Evolutionary conservation across 2,329 filamentous ascomycete species (phyloP), one percentile per base, ranked within the genome.

Genomic region (Colletotrichum gloeosporioides): DNA sequence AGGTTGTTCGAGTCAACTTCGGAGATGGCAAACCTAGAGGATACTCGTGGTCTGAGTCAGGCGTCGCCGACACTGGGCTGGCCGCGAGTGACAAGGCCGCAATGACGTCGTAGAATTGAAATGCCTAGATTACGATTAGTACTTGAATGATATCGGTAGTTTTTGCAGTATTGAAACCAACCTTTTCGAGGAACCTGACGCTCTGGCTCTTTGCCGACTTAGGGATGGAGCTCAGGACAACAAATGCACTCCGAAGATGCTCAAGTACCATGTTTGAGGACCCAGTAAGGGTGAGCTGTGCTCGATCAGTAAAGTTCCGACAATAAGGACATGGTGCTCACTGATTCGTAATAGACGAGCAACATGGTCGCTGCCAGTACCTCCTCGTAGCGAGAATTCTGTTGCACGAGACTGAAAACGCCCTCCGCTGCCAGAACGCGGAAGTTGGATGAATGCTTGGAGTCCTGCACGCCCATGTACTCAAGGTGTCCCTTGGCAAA

Each of bases 401-500:
- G 83, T 32, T 89, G 88, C 65, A 88, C 84, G 64, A 92, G 82
- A 69, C 86, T 85, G 2, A 90, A 88, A 31, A 93, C 82, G 2
- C 89, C 90, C 78, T 91, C 88, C 34, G 92, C 88, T 9, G 91
- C 90, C 79, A 87, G 86, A 74, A 89, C 91, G 77, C 93, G 91
- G 76, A 92, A 92, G 76, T 88, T 88, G 3, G 91, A 82, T 36
- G 90, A 92, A 78, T 88, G 89, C 77, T 92, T 90, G 44, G 31
- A 59, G 25, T 84, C 82, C 27, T 88, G 89, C 29, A 88, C 83
- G 8, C 90, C 90, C 32, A 90, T 85, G 64, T 90, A 95, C 78
- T 96, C 94, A 75, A 98, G 87, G 82, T 98, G 96, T 75, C 96
- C 96, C 72, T 94, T 94, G 1, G 95, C 92, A 10, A 98, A 87